Evolutionary conservation across 495 filamentous ascomycete genomes (phyloP).

Genomic region (Cercophora samala): DNA sequence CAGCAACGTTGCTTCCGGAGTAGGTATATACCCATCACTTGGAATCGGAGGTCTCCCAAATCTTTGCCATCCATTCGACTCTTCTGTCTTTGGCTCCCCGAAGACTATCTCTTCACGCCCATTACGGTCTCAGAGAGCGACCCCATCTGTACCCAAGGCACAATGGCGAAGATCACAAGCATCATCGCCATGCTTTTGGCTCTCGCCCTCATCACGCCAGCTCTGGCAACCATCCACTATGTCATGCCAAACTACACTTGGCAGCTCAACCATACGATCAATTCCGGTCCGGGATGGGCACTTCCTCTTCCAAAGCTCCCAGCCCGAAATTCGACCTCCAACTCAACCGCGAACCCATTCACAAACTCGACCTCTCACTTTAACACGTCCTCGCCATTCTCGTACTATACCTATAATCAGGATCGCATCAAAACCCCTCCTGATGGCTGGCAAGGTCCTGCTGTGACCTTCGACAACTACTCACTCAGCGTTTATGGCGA

Average conservation of each 20-base stretch:
- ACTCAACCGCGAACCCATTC: too few species aligned
- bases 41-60: not conserved
- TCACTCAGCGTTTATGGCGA: conserved; percentile 71
- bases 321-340: too few species aligned
- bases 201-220: not conserved
- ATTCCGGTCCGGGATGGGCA: not conserved
- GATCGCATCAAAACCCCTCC: not conserved
- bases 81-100: not conserved
- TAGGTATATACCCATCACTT: not conserved
- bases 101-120: not conserved
- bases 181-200: not conserved
- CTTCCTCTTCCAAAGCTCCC: not conserved
- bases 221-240: not conserved
- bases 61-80: not conserved
- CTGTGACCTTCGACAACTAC: conserved; percentile 70
- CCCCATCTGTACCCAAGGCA: not conserved
- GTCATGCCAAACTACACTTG: conserved; percentile 3
- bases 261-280: not conserved
- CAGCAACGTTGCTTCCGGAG: not conserved
- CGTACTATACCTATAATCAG: not conserved
- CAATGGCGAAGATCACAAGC: not conserved
- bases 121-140: not conserved
- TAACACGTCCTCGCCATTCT: not conserved
- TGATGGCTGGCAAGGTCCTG: not conserved
- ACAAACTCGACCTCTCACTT: too few species aligned